A percentile compares a stretch with the other conserved stretches of the same genome.
These are phyloP conservation scores for Mycena olivaceomarginata DNA, from an alignment of 768 basidiomycete genomes.

Conservation along the genomic window DNA sequence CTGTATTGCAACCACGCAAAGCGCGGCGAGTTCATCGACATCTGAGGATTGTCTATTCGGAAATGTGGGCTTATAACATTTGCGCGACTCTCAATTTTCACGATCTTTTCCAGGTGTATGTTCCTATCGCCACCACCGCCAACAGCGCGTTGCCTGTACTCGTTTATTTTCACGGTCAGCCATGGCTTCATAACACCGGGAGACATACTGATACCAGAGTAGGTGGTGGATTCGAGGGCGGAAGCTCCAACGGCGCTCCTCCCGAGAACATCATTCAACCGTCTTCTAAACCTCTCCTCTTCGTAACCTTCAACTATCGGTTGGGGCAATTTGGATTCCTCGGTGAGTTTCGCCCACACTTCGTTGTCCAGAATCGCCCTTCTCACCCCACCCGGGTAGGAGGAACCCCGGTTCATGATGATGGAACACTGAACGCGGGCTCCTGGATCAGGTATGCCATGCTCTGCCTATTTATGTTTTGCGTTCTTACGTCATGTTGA, in stretches of 20 bases:
- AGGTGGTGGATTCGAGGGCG: conserved; percentile 66
- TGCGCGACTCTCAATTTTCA: neutral
- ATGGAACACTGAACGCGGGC: conserved; percentile 60
- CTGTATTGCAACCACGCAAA: conserved; percentile 59
- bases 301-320: conserved; percentile 64
- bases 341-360: conserved; percentile 45
- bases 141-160: conserved; percentile 53
- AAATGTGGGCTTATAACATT: conserved; percentile 53
- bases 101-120: conserved; percentile 33
- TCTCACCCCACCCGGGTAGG: conserved; percentile 43
- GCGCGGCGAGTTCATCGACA: conserved; percentile 49
- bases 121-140: conserved; percentile 38
- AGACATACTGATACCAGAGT: neutral
- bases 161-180: conserved; percentile 64
- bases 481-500: conserved; percentile 15
- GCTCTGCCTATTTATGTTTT: neutral
- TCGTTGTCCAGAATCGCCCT: neutral
- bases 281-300: conserved; percentile 58
- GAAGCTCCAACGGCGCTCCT: conserved; percentile 54
- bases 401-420: conserved; percentile 52
- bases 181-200: neutral
- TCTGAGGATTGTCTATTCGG: conserved; percentile 67
- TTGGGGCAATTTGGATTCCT: conserved; percentile 65
- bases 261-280: conserved; percentile 57
- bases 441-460: conserved; percentile 51